Evolutionary conservation across 1,139 yeast species (phyloP), one percentile per base, ranked within the genome.

Genomic region (Kurtzmaniella natalensis): DNA sequence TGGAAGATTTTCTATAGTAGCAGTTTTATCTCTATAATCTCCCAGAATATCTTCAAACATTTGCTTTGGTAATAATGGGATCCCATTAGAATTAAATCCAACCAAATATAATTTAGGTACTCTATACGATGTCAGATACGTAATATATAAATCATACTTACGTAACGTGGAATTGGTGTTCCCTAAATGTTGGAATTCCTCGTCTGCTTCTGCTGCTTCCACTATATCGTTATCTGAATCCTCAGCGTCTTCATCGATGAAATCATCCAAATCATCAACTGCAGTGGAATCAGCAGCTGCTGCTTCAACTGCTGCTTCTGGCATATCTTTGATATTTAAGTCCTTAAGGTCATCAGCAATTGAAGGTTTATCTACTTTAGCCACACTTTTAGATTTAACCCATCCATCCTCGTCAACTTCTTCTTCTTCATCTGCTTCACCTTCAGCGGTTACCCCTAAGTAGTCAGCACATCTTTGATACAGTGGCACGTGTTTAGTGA

Each of bases 21-120:
- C 98, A 0, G 99, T 94, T 59, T 92, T 92, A 51, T 89, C 89
- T 51, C 92, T 77, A 59, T 92, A 92, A 55, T 92, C 99, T 24
- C 82, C 76, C 8, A 89, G 77, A 34, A 92, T 87, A 55, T 92
- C 99, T 50, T 89, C 94, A 61, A 88, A 88, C 97, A 92, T 92
- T 50, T 85, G 83, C 22, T 79, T 68, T 1, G 98, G 96, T 18
- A 84, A 68, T 23, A 92, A 64, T 1, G 98, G 98, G 13, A 80
- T 72, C 0, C 98, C 97, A 41, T 83, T 76, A 13, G 79, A 70
- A 49, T 78, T 80, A 63, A 80, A 92, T 0, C 99, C 99, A 14
- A 87, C 87, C 35, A 92, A 64, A 51, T 88, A 94, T 71, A 94
- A 71, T 64, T 94, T 88, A 24, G 99, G 99, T 6, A 94, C 98